Conservation (phyloP, 495 filamentous ascomycete genomes). For the Recurvomyces mirabilis region DNA sequence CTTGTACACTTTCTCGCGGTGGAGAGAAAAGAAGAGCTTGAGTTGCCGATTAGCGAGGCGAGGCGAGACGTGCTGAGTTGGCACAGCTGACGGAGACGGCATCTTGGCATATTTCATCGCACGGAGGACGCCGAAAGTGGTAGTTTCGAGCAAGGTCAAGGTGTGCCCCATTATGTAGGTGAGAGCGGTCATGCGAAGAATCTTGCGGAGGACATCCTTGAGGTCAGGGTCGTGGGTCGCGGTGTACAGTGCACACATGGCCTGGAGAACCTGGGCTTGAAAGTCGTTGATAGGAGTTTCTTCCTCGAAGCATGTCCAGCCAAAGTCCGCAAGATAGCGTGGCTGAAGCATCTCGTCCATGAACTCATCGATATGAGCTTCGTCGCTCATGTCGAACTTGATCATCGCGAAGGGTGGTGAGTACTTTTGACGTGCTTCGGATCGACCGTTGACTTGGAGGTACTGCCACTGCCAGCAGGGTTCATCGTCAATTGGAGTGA, state of each 20-base stretch:
- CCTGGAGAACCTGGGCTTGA: slow-evolving; percentile 23
- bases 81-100: slow-evolving; percentile 6
- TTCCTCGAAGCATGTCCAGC: slow-evolving; percentile 23
- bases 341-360: slow-evolving; percentile 16
- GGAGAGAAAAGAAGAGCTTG: slow-evolving; percentile 31
- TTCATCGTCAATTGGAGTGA: slow-evolving; percentile 23
- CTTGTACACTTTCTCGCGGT: slow-evolving; percentile 22
- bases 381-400: slow-evolving; percentile 27
- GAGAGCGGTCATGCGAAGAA: slow-evolving; percentile 28
- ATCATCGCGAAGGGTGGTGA: slow-evolving; percentile 31
- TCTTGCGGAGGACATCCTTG: slow-evolving; percentile 23
- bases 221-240: slow-evolving; percentile 19
- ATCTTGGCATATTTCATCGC: slow-evolving; percentile 16
- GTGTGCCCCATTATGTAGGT: slow-evolving; percentile 34
- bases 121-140: slow-evolving; percentile 14
- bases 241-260: slow-evolving; percentile 24
- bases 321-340: slow-evolving; percentile 18
- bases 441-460: slow-evolving; percentile 21
- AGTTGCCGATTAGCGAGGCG: slow-evolving; percentile 34
- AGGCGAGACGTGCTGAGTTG: slow-evolving; percentile 20
- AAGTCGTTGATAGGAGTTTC: slow-evolving; percentile 27
- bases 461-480: slow-evolving; percentile 27
- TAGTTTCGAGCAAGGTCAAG: slow-evolving; percentile 26
- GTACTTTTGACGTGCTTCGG: slow-evolving; percentile 12
- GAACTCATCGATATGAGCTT: slow-evolving; percentile 26